Evolutionary conservation across 139 green algal genomes (phyloP).

Genomic region (Medakamo hakoo): DNA sequence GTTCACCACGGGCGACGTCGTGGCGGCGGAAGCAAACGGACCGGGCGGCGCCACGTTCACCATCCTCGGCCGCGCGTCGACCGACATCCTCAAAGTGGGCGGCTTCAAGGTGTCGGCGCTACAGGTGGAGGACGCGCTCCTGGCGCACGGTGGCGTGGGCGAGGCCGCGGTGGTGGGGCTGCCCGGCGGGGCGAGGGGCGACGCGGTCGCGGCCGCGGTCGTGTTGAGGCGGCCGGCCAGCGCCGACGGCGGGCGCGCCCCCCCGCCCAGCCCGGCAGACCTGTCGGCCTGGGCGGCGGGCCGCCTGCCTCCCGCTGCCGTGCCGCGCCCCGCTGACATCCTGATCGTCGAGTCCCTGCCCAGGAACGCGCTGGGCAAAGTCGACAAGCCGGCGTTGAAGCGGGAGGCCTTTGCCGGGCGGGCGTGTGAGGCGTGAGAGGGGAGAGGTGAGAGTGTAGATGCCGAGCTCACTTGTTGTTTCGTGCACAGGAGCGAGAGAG

Average conservation of each 20-base stretch:
- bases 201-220: background rate
- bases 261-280: no score
- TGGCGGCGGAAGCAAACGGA: background rate
- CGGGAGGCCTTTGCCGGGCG: background rate
- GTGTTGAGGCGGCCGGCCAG: no score
- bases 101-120: background rate
- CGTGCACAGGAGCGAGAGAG: no score
- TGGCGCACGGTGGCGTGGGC: background rate
- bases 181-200: no score
- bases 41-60: background rate
- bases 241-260: no score
- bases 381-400: background rate
- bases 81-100: background rate
- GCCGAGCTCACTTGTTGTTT: background rate
- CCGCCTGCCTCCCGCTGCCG: background rate
- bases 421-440: background rate
- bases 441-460: background rate
- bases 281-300: background rate
- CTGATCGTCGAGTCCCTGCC: background rate
- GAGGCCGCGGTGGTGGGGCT: background rate
- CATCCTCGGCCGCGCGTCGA: background rate
- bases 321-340: background rate
- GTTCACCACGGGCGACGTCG: background rate
- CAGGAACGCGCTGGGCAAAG: background rate
- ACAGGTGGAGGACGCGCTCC: background rate